A percentile compares a stretch with the other conserved stretches of the same genome.
Evolutionary conservation across 805 yeast species (phyloP).

Genomic region (Blastobotrys americana): DNA sequence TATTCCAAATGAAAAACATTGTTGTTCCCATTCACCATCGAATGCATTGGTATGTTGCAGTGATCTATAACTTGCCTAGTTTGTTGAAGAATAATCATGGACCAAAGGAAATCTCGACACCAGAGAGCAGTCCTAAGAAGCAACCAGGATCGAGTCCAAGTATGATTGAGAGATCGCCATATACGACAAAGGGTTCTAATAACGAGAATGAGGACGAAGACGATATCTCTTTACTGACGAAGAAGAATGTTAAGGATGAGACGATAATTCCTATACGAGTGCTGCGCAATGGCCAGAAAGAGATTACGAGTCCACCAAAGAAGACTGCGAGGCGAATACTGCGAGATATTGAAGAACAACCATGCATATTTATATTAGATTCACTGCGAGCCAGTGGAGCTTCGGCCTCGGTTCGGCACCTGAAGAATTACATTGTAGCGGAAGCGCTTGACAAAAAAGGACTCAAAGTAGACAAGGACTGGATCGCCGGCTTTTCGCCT

Average conservation of each 20-base stretch:
- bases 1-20: conserved; percentile 50
- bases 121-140: no score
- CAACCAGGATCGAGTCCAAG: no score
- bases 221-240: not conserved
- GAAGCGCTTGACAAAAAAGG: conserved; percentile 63
- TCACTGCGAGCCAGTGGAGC: conserved; percentile 43
- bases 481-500: conserved; percentile 43
- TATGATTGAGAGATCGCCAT: no score
- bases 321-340: conserved; percentile 3
- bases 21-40: conserved; percentile 77
- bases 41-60: conserved; percentile 82
- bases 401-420: conserved; percentile 33
- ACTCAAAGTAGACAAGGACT: conserved; percentile 39
- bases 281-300: conserved; percentile 1
- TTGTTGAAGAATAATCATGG: conserved; percentile 13
- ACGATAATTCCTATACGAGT: conserved; percentile 1
- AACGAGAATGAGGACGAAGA: not conserved
- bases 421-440: conserved; percentile 51
- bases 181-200: no score
- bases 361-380: conserved; percentile 58
- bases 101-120: conserved; percentile 6
- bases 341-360: conserved; percentile 13
- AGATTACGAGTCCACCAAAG: not conserved
- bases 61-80: conserved; percentile 46
- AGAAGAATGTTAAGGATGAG: not conserved